phyloP scores from a whole-genome alignment of 352 stramenopile genomes.

The Pythium sukuiense region DNA sequence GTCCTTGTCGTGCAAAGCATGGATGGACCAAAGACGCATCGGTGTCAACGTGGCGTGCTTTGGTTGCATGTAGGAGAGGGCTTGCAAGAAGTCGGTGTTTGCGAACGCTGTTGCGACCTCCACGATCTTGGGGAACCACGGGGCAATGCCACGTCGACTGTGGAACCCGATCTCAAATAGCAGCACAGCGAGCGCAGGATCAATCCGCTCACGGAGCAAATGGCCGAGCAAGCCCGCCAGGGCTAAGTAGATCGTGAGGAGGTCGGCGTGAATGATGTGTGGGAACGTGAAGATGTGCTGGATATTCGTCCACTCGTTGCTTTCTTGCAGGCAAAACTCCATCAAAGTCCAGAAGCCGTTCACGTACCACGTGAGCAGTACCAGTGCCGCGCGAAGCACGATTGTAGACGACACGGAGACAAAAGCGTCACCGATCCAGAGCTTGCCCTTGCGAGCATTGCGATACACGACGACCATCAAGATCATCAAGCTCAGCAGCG shows the following conservation, averaged over 20 bases:
- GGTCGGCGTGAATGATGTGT: slow-evolving; percentile 21
- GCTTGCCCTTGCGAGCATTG: slow-evolving; percentile 12
- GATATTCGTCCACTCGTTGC: slow-evolving; percentile 1
- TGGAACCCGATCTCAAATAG: slow-evolving; percentile 19
- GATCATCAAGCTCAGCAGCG: slow-evolving; percentile 4
- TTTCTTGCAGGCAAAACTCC: slow-evolving; percentile 36
- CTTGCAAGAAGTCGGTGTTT: slow-evolving; percentile 18
- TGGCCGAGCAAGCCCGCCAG: slow-evolving; percentile 3
- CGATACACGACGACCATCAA: slow-evolving; percentile 32
- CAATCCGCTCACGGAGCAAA: slow-evolving; percentile 18
- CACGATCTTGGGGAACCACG: slow-evolving; percentile 11
- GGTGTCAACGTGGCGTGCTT: slow-evolving; percentile 28
- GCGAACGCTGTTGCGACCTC: slow-evolving; percentile 2
- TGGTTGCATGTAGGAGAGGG: slow-evolving; percentile 21
- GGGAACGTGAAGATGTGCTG: slow-evolving; percentile 8
- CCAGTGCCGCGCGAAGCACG: slow-evolving; percentile 31
- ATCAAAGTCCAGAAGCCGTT: slow-evolving; percentile 48
- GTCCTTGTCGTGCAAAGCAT: background rate
- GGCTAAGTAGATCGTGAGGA: slow-evolving; percentile 43
- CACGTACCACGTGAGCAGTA: slow-evolving; percentile 42
- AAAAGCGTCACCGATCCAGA: slow-evolving; percentile 23
- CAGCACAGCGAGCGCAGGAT: slow-evolving; percentile 19
- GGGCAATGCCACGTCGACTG: background rate
- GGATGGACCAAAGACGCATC: slow-evolving; percentile 28
- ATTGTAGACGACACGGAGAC: slow-evolving; percentile 34